Base-by-base conservation (phyloP, 305 asterid species). In the Fraxinus xanthoxyloides region DNA sequence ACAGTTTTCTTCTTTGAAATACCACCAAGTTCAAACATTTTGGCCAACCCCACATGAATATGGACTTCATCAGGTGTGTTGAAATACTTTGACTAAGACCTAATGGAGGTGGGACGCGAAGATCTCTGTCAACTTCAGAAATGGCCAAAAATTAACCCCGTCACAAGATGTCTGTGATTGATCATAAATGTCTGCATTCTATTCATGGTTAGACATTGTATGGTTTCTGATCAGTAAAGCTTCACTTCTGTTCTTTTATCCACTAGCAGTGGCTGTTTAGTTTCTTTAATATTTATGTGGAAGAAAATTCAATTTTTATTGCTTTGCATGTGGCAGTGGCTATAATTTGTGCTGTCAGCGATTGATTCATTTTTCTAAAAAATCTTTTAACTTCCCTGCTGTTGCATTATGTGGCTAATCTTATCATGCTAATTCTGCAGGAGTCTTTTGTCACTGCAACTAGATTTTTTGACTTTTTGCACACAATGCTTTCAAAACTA, bases 341-440 rank as follows among this genome's bases (percentile, higher is more conserved):
- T 61, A 72, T 32, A 24, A 4, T 19, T 46, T 23, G 10, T 40
- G 74, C 4, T 79, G 17, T 67, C 70, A 59, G 23, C 35, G 10
- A 13, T 72, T 78, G 35, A 51, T 51, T 51, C 61, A 51, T 51
- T 51, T 51, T 51, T 32, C 73, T 75, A 30, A 9, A 15, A 69
- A 5, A 5, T 28, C 13, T 69, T 31, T 69, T 69, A 61, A 63
- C 74, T 17, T 84, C 31, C 15, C 61, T 75, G 43, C 23, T 40
- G 56, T 77, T 80, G 69, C 48, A 82, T 77, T 77, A 80, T 56
- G 70, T 46, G 6, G 32, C 75, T 79, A 81, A 70, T 84, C 78
- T 78, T 77, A 21, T 80, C 78, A 35, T 75, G 72, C 81, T 46
- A 72, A 79, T 67, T 17, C 77, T 82, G 81, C 87, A 84, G 87